A percentile compares a stretch with the other conserved stretches of the same genome.
Evolutionary conservation across 352 stramenopile species (phyloP).

Genomic region (Globisporangium cylindrosporum): DNA sequence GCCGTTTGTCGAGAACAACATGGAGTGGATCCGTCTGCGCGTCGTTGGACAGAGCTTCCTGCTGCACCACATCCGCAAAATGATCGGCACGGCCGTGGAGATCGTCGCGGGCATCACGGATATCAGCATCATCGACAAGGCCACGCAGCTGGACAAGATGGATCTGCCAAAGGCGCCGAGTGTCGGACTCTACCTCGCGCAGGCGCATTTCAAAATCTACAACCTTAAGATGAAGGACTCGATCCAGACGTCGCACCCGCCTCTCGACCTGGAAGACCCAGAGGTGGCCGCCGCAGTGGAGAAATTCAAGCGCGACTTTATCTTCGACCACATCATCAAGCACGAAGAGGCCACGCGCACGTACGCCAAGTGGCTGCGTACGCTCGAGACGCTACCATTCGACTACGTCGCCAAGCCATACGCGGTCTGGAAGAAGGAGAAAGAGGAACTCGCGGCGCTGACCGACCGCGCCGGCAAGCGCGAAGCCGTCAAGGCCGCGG

Average conservation of each 20-base stretch:
- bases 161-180: constrained; percentile 84
- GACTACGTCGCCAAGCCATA: constrained; percentile 60
- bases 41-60: constrained; percentile 97
- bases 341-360: constrained; percentile 72
- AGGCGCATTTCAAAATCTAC: constrained; percentile 87
- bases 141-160: constrained; percentile 79
- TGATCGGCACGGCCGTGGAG: constrained; percentile 89
- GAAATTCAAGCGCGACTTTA: constrained; percentile 73
- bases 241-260: constrained; percentile 65
- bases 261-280: constrained; percentile 59
- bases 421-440: constrained; percentile 71
- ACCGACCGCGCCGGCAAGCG: constrained; percentile 41
- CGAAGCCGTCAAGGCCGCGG: constrained; percentile 29
- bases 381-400: constrained; percentile 68
- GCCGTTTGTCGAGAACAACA: constrained; percentile 84
- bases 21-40: constrained; percentile 95
- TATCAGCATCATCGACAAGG: constrained; percentile 46
- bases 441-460: constrained; percentile 50
- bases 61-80: constrained; percentile 98
- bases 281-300: constrained; percentile 52
- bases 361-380: constrained; percentile 80
- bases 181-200: constrained; percentile 81
- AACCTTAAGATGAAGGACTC: constrained; percentile 73
- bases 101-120: constrained; percentile 61
- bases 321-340: constrained; percentile 83